These are phyloP conservation scores for Suillus subaureus DNA, from an alignment of 768 basidiomycete genomes.

Conservation along the genomic window DNA sequence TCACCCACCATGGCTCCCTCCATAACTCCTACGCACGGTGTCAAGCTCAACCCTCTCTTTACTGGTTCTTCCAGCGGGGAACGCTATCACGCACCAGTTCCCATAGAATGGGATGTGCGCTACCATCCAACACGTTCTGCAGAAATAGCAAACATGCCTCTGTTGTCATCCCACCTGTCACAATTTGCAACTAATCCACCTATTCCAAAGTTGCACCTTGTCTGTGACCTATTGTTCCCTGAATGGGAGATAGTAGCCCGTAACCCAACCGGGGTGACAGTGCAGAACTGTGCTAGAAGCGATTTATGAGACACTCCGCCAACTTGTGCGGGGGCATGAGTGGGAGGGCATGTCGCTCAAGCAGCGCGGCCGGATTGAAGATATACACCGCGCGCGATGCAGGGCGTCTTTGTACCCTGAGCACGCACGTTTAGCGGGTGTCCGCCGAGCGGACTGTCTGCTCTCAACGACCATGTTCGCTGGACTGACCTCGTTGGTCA, in stretches of 20 bases:
- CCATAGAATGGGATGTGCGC: conserved; percentile 54
- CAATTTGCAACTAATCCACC: conserved; percentile 48
- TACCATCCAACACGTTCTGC: conserved; percentile 36
- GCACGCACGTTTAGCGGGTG: conserved; percentile 40
- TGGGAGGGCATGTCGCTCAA: conserved; percentile 45
- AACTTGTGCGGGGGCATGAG: conserved; percentile 41
- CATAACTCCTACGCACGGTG: conserved; percentile 11
- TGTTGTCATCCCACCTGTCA: conserved; percentile 31
- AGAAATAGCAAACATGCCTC: conserved; percentile 10
- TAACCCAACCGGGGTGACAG: conserved; percentile 50
- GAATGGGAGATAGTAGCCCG: conserved; percentile 44
- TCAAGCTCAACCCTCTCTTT: conserved; percentile 23
- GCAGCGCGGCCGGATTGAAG: conserved; percentile 45
- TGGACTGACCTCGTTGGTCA: conserved; percentile 47
- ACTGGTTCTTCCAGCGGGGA: conserved; percentile 15
- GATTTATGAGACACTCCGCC: conserved; percentile 43
- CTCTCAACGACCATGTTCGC: conserved; percentile 51
- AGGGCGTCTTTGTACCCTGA: conserved; percentile 37
- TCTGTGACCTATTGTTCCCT: conserved; percentile 48
- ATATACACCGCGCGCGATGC: conserved; percentile 50
- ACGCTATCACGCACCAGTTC: conserved; percentile 15
- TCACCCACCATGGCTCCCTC: conserved; percentile 13
- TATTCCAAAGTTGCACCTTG: conserved; percentile 38
- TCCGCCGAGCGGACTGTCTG: conserved; percentile 52
- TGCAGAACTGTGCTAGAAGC: conserved; percentile 52